Percentiles rank a stretch among this genome's conserved stretches.
Conservation (phyloP, 2,329 filamentous ascomycete genomes). For the Penicillium sp. region DNA sequence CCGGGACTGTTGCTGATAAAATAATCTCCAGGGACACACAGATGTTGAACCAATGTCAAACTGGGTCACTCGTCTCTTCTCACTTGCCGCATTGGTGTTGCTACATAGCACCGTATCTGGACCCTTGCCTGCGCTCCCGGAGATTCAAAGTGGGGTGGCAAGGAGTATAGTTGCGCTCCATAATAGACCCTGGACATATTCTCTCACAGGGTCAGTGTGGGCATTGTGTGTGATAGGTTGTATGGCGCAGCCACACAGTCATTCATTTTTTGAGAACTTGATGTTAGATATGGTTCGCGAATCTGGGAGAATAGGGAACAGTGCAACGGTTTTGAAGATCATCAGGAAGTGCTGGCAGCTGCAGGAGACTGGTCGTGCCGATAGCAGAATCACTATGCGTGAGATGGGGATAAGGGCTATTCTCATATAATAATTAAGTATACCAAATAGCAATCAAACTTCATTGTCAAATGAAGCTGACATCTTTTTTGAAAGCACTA, state of each 20-base stretch:
- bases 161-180: conserved; percentile 6
- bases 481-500: no score
- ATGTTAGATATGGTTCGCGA: conserved; percentile 6
- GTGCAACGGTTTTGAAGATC: conserved; percentile 8
- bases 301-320: conserved; percentile 6
- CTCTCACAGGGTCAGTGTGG: conserved; percentile 10
- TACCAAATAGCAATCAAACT: background rate
- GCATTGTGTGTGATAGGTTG: conserved; percentile 8
- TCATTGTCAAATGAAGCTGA: no score
- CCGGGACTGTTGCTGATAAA: background rate
- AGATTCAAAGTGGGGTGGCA: conserved; percentile 5
- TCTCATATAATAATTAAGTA: background rate
- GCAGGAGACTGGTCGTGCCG: conserved; percentile 5
- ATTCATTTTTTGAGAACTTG: conserved; percentile 3
- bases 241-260: conserved; percentile 5
- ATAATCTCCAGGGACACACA: background rate
- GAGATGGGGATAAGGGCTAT: conserved; percentile 8
- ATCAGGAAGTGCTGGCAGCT: conserved; percentile 8
- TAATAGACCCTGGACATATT: conserved; percentile 2
- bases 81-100: conserved; percentile 4
- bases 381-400: conserved; percentile 8
- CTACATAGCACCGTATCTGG: conserved; percentile 7
- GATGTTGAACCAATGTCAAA: conserved; percentile 4
- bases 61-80: conserved; percentile 9
- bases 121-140: conserved; percentile 3